These are phyloP conservation scores for Fusarium musae DNA, from an alignment of 2,329 filamentous ascomycete genomes.

Conservation along the genomic window DNA sequence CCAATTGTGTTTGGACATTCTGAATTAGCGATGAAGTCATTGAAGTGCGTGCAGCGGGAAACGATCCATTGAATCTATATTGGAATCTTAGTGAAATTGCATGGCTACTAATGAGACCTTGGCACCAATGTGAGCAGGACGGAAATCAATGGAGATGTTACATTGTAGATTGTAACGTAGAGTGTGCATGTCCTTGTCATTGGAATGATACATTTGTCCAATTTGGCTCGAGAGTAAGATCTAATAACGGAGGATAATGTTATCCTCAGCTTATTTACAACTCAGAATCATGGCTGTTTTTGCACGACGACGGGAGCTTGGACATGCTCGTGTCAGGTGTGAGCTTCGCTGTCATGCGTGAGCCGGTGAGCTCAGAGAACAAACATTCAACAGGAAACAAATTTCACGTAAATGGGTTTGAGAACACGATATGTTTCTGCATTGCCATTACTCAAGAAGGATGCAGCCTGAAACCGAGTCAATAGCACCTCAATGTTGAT, in stretches of 20 bases:
- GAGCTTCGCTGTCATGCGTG: not conserved
- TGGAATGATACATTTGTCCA: not conserved
- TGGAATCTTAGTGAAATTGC: slow-evolving; percentile 6
- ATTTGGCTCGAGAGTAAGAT: not conserved
- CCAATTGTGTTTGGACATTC: not conserved
- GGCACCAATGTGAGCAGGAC: not conserved
- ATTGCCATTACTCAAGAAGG: not conserved
- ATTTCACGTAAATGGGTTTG: not conserved
- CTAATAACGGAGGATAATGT: not conserved
- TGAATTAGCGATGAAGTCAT: slow-evolving; percentile 25
- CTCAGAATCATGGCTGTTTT: not conserved
- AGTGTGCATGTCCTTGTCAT: not conserved
- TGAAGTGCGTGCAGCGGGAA: not conserved
- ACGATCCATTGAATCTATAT: not conserved
- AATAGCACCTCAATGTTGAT: not conserved
- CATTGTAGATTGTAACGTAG: not conserved
- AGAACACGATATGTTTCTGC: not conserved
- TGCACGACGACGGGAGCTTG: not conserved
- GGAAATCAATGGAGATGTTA: not conserved
- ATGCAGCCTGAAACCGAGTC: slow-evolving; percentile 4
- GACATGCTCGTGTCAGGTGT: not conserved
- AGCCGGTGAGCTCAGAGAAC: not conserved
- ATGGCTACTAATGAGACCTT: not conserved
- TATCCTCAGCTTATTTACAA: not conserved
- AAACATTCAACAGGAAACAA: slow-evolving; percentile 2